Base-by-base conservation (phyloP, 768 basidiomycete genomes). In the Mrakia blollopis region DNA sequence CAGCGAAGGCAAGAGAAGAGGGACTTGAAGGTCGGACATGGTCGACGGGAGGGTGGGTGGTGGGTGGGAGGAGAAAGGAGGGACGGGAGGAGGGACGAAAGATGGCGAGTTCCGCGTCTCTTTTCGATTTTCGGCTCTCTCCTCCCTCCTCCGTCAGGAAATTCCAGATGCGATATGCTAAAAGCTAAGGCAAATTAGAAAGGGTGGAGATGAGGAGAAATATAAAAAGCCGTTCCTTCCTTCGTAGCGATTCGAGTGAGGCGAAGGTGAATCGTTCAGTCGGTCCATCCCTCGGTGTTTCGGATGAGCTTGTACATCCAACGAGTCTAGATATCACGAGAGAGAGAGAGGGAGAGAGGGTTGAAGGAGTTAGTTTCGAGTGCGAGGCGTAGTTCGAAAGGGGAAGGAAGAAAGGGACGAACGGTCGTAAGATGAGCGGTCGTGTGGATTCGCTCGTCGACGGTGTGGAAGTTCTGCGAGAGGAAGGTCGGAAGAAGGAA, bases 231-330 rank as follows among this genome's bases (percentile, higher is more conserved):
- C 14, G 37, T 7, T 18, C 65, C 35, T 13, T 21, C 23, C 10
- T 21, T 9, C 37, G 30, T 39, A 11, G 4, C 11, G 35, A 35
- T n/a, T 30, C 18, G 32, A 28, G 1, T 0, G 1, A 28, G 28
- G 16, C 3, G 1, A 23, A 35, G 35, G 44, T 14, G 44, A 44
- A 14, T 14, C 7, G 5, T 44, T 44, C 35, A 35, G 18, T 41
- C 23, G 25, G 23, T 57, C 73, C 85, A 95, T 2, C 81, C 83
- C 60, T 82, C 78, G 18, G 82, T 77, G 80, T 85, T 85, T 21
- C 75, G 78, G 39, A 85, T 57, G 14, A 85, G 81, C 80, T 84
- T 81, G 79, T 84, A 83, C 80, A 81, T 84, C 63, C 63, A 75
- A 28, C 37, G 14, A 23, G 73, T 52, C 73, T 62, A 41, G 16